Conservation (phyloP, 768 basidiomycete species). For the Boletus sp. region DNA sequence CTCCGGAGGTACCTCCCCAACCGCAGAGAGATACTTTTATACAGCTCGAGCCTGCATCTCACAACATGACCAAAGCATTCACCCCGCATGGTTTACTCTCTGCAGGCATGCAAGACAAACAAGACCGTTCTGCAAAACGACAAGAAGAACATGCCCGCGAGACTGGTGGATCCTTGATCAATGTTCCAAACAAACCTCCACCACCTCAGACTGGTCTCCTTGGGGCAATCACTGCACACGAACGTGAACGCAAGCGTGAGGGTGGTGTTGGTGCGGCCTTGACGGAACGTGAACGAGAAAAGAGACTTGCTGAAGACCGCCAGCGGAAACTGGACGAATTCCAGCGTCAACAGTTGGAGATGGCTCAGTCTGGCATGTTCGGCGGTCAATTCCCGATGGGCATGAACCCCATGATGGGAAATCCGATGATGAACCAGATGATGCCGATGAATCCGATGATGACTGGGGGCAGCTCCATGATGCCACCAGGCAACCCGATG, state of each 20-base stretch:
- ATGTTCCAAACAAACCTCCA: constrained; percentile 93
- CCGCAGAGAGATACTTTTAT: constrained; percentile 56
- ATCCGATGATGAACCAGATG: constrained; percentile 53
- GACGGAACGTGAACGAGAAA: constrained; percentile 93
- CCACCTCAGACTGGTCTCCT: constrained; percentile 94
- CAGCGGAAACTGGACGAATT: constrained; percentile 91
- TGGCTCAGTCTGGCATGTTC: constrained; percentile 81
- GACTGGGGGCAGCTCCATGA: constrained; percentile 52
- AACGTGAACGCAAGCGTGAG: constrained; percentile 89
- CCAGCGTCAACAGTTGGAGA: constrained; percentile 85
- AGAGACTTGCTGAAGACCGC: constrained; percentile 85
- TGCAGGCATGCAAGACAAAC: constrained; percentile 92
- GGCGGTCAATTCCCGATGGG: constrained; percentile 41
- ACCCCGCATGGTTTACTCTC: constrained; percentile 92
- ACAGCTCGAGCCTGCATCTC: constrained; percentile 66
- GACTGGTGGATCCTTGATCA: constrained; percentile 86
- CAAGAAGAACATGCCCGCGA: constrained; percentile 94
- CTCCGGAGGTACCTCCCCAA: constrained; percentile 34
- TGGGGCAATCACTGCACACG: constrained; percentile 93
- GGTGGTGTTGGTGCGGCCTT: constrained; percentile 93
- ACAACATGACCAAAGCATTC: constrained; percentile 88
- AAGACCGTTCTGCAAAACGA: constrained; percentile 91
- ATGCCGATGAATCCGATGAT: constrained; percentile 57
- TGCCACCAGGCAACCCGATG: constrained; percentile 46
- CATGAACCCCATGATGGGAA: constrained; percentile 72